Conservation (phyloP, 2,329 filamentous ascomycete species). For the Albophoma yamanashiensis region DNA sequence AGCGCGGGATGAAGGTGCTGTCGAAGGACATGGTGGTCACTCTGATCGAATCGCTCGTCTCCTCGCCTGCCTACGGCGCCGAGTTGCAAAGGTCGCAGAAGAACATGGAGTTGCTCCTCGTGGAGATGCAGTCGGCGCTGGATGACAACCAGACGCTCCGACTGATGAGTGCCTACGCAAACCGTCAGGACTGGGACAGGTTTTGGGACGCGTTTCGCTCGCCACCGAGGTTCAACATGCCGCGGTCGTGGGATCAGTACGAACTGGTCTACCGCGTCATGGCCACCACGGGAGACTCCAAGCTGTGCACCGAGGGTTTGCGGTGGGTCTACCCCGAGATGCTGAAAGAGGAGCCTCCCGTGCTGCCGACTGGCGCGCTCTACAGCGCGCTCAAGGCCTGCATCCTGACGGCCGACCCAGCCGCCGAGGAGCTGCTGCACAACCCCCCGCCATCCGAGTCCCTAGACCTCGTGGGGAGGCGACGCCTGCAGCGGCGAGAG, state of each 20-base stretch:
- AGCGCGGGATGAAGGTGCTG: slow-evolving; percentile 31
- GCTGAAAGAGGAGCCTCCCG: slow-evolving; percentile 38
- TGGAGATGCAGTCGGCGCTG: slow-evolving; percentile 24
- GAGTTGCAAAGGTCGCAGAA: slow-evolving; percentile 27
- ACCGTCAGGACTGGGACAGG: slow-evolving; percentile 36
- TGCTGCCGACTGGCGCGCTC: slow-evolving; percentile 33
- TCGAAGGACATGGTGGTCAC: slow-evolving; percentile 36
- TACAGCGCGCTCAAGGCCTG: slow-evolving; percentile 40
- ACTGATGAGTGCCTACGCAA: slow-evolving; percentile 36
- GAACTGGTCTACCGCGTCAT: slow-evolving; percentile 38
- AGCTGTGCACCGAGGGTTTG: slow-evolving; percentile 34
- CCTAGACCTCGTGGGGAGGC: slow-evolving; percentile 6
- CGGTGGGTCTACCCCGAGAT: slow-evolving; percentile 50
- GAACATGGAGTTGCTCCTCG: slow-evolving; percentile 34
- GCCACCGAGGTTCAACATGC: slow-evolving; percentile 35
- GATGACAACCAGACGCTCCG: slow-evolving; percentile 26
- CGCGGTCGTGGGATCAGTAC: slow-evolving; percentile 45
- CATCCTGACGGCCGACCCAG: slow-evolving; percentile 42
- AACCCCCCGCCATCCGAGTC: slow-evolving; percentile 5
- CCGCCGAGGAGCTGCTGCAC: slow-evolving; percentile 24
- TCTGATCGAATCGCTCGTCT: slow-evolving; percentile 30
- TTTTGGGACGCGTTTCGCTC: slow-evolving; percentile 53
- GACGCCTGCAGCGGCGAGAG: slow-evolving; percentile 18
- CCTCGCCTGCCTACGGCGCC: slow-evolving; percentile 17
- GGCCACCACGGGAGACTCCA: slow-evolving; percentile 29